Evolutionary conservation across 192 early-diverging fungal species (phyloP), one percentile per base, ranked within the genome.

Genomic region (Gaertneriomyces semiglobifer): DNA sequence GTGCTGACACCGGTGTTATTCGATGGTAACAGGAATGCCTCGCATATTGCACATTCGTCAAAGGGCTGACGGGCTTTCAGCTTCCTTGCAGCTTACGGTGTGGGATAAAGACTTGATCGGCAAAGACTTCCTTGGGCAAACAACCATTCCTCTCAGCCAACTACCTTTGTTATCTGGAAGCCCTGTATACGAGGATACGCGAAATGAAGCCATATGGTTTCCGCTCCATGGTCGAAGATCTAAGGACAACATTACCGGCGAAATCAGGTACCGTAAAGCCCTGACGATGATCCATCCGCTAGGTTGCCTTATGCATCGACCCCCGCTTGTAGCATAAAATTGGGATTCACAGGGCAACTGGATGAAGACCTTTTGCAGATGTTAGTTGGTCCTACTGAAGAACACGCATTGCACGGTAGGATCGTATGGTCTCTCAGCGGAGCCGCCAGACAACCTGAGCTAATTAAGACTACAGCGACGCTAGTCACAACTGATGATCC

Each of bases 91-190:
- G 4, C 53, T 90, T 5, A 75, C 78, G n/a, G 74, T 84, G 12
- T 89, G 86, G 86, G 87, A 92, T 59, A 88, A 88, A 64, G 88
- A 92, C 52, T 66, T 77, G 39, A 78, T 87, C 58, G 79, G 79
- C 14, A 74, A 77, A 33, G 84, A 85, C 59, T 92, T 86, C 69
- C 75, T 92, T 76, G 90, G 90, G 1, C 76, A 83, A 44, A 39
- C 86, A 7, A 53, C 62, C 38, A 73, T 92, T 3, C 76, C 88
- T 0, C 75, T 92, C 44, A 63, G 77, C 12, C 81, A 89, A 14
- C 41, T 89, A 39, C 59, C 57, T 12, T 43, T 44, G n/a, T 76
- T 84, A 65, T 62, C 45, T 33, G 72, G 78, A 48, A 69, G 74
- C 11, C 53, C 60, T 20, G 65, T 74, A 0, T 78, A 77, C 60